Evolutionary conservation across 495 filamentous ascomycete genomes (phyloP).

Genomic region (Penicillium cosmopolitanum): DNA sequence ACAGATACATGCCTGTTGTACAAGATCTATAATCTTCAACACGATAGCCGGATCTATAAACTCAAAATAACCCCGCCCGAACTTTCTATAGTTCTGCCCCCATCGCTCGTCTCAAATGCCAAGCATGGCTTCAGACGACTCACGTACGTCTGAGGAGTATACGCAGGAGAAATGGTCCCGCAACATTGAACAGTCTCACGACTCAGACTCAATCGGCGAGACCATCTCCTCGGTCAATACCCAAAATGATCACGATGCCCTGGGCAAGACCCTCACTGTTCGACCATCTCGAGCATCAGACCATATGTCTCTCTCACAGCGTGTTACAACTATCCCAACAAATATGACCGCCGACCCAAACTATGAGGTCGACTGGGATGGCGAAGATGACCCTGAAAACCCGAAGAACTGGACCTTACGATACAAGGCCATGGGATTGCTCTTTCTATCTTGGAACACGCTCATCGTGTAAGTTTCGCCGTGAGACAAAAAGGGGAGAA

Average conservation of each 20-base stretch:
- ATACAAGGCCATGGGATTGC: conserved; percentile 67
- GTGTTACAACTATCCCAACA: conserved; percentile 59
- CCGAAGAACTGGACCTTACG: conserved; percentile 75
- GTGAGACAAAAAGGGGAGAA: background rate
- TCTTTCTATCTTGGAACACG: conserved; percentile 71
- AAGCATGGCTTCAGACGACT: background rate
- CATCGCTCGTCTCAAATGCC: background rate
- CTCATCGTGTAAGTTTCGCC: conserved; percentile 60
- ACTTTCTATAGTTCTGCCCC: background rate
- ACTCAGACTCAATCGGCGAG: conserved; percentile 33
- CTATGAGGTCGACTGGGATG: conserved; percentile 77
- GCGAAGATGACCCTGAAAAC: conserved; percentile 65
- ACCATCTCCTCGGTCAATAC: conserved; percentile 39
- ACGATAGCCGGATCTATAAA: background rate
- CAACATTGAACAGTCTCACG: conserved; percentile 23
- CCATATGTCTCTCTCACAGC: conserved; percentile 36
- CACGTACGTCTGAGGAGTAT: background rate
- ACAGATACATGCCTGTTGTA: background rate
- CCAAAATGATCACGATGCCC: conserved; percentile 29
- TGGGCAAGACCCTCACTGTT: conserved; percentile 34
- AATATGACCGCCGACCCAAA: conserved; percentile 63
- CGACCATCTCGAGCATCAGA: conserved; percentile 23
- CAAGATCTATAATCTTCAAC: background rate
- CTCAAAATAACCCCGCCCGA: conserved; percentile 1
- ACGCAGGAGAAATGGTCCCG: conserved; percentile 31